Percentiles rank a stretch among this genome's conserved stretches.
These are phyloP conservation scores for Rhynchosporium agropyri DNA, from an alignment of 2,329 filamentous ascomycete species.

Conservation along the genomic window DNA sequence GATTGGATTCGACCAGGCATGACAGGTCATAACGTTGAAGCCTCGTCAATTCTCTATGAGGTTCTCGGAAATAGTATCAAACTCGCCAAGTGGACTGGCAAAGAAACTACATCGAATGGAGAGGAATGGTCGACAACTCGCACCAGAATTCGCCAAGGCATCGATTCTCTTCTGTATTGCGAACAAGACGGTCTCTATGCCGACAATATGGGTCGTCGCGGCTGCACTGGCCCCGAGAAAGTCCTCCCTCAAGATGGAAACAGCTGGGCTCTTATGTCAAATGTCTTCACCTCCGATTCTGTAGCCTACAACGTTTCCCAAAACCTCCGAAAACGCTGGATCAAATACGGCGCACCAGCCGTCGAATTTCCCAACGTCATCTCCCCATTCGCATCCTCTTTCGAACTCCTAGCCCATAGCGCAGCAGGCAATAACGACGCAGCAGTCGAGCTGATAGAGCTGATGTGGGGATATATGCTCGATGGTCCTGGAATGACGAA, in stretches of 20 bases:
- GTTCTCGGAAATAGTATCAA: slow-evolving; percentile 47
- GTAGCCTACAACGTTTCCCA: slow-evolving; percentile 30
- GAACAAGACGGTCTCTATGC: slow-evolving; percentile 49
- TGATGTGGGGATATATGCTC: slow-evolving; percentile 59
- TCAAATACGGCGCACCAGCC: slow-evolving; percentile 53
- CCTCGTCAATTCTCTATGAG: slow-evolving; percentile 38
- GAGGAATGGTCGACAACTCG: slow-evolving; percentile 29
- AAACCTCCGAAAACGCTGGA: slow-evolving; percentile 34
- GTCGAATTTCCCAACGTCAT: slow-evolving; percentile 50
- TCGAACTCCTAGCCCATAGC: slow-evolving; percentile 51
- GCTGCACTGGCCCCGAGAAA: slow-evolving; percentile 53
- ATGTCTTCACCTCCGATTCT: slow-evolving; percentile 36
- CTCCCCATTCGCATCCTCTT: slow-evolving; percentile 51
- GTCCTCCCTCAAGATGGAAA: slow-evolving; percentile 64
- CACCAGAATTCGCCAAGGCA: slow-evolving; percentile 27
- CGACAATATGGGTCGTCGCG: slow-evolving; percentile 50
- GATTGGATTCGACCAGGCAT: slow-evolving; percentile 42
- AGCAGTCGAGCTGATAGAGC: slow-evolving; percentile 48
- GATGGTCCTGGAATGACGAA: slow-evolving; percentile 46
- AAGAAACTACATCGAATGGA: slow-evolving; percentile 28
- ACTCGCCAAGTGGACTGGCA: slow-evolving; percentile 46
- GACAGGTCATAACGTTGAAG: slow-evolving; percentile 41
- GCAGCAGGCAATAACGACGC: slow-evolving; percentile 45
- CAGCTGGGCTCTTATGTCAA: slow-evolving; percentile 51
- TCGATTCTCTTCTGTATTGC: slow-evolving; percentile 42